Evolutionary conservation across 2,329 filamentous ascomycete genomes (phyloP), one percentile per base, ranked within the genome.

Genomic region (Penicillium sp.): DNA sequence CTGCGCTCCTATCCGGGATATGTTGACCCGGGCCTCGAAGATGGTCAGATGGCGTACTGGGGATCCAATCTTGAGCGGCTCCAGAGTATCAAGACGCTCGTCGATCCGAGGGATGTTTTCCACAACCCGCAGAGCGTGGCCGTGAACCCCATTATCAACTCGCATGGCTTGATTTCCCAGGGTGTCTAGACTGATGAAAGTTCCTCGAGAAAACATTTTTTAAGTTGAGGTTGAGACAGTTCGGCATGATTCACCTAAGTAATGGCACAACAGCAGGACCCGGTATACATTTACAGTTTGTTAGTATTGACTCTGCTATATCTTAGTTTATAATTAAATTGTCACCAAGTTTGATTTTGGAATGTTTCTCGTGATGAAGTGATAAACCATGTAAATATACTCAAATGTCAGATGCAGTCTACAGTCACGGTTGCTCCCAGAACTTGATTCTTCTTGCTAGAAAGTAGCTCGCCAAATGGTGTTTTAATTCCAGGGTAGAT

Each of bases 1-100:
- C 68, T 76, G 42, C 80, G 79, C 10, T 80, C 82, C 0, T 88
- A 88, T 67, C 79, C 84, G 0, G 85, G 84, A 2, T 88, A 87
- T 59, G 79, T 88, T 2, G 84, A 87, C 63, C 78, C 78, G 1
- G 67, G 67, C 4, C 64, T 86, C 32, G 60, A 59, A 2, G 59
- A 73, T 51, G 75, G 77, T 8, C 80, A 83, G 61, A 60, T 71
- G 49, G 74, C 76, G 8, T 86, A 86, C 63, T 86, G 82, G 82
- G 79, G 79, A 0, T 61, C 73, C 0, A 84, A 84, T 57, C 67
- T 84, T 35, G 67, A 73, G 0, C 61, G 56, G 8, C 70, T 86
- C 45, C 70, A 77, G 47, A 48, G 67, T 45, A 73, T 86, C 42
- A 86, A 86, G 71, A 61, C 69, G 6, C 70, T 65, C 2, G 78